Base-by-base conservation (phyloP, 2,329 filamentous ascomycete species). In the Beauveria varroae region DNA sequence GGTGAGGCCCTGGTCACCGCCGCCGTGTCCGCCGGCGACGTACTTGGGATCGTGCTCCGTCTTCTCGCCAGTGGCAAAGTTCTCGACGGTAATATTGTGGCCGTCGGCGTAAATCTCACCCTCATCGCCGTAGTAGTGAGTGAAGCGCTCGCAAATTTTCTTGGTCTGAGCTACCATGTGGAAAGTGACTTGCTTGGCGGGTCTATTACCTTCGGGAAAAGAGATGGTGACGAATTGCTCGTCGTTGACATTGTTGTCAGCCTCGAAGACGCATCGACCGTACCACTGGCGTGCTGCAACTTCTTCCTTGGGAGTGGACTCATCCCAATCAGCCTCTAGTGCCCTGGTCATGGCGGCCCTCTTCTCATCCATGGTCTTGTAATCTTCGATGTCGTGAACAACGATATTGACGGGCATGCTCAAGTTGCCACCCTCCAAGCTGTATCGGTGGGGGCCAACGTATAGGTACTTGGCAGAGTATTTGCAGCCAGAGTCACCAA, bases 161-260 rank as follows among this genome's bases (percentile, higher is more conserved):
- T 90, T 86, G 0, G 93, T 96, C 64, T 93, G 90, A 2, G 93
- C 92, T 2, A 93, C 88, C 93, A 98, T 97, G 74, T 98, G 93
- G 71, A 98, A 90, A 2, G 86, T 86, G 1, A 93, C 93, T 18
- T 88, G 91, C 76, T 98, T 98, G 49, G 91, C 85, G 2, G 85
- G 85, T 26, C 86, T 79, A 52, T 62, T 63, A n/a, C 68, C 67
- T 62, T 96, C 90, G 14, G 92, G 88, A 92, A 93, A 98, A 4
- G 83, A 86, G 57, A 98, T 85, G 0, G 89, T 93, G 22, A 98
- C 95, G 28, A 88, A 83, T 73, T 98, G 93, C 69, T 98, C 91
- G 72, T 99, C 95, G 68, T 87, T 91, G 47, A 98, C 95, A 69
- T 96, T 87, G 74, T 98, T 99, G 75, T 96, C 92, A 5, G 87